phyloP scores from a whole-genome alignment of 352 stramenopile species.

The Phytophthora hibernalis region DNA sequence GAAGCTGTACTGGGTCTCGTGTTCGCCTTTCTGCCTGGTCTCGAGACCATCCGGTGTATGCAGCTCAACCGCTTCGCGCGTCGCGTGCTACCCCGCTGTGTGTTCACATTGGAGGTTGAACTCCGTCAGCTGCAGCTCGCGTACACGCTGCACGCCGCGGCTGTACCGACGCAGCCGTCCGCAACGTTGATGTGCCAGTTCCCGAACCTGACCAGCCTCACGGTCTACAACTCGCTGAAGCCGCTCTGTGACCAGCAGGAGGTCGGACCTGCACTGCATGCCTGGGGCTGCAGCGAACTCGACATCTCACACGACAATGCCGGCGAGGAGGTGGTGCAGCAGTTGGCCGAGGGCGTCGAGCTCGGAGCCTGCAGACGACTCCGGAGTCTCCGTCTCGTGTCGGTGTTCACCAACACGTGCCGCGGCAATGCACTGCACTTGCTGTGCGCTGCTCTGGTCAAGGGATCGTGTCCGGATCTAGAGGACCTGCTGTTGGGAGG shows the following conservation, averaged over 20 bases:
- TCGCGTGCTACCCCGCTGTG: slow-evolving; percentile 64
- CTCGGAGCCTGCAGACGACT: slow-evolving; percentile 66
- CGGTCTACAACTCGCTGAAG: slow-evolving; percentile 69
- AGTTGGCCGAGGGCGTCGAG: slow-evolving; percentile 73
- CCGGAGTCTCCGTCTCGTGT: slow-evolving; percentile 66
- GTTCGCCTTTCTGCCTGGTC: slow-evolving; percentile 72
- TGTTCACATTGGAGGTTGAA: slow-evolving; percentile 63
- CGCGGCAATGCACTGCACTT: slow-evolving; percentile 73
- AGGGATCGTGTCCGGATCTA: slow-evolving; percentile 66
- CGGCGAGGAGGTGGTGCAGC: slow-evolving; percentile 70
- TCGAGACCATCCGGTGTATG: slow-evolving; percentile 69
- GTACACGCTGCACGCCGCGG: slow-evolving; percentile 37
- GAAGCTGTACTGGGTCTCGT: slow-evolving; percentile 74
- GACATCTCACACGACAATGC: slow-evolving; percentile 82
- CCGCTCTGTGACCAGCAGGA: slow-evolving; percentile 61
- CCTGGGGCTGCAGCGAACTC: slow-evolving; percentile 80
- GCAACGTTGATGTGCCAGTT: slow-evolving; percentile 59
- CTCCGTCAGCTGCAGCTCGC: slow-evolving; percentile 55
- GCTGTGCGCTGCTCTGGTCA: slow-evolving; percentile 70
- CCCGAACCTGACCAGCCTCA: slow-evolving; percentile 63
- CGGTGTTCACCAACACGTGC: slow-evolving; percentile 84
- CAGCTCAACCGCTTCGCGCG: slow-evolving; percentile 71
- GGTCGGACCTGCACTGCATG: slow-evolving; percentile 61
- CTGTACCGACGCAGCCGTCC: slow-evolving; percentile 34
- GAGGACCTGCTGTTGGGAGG: slow-evolving; percentile 74